Evolutionary conservation across 805 yeast genomes (phyloP).

Genomic region (Kazachstania martiniae): DNA sequence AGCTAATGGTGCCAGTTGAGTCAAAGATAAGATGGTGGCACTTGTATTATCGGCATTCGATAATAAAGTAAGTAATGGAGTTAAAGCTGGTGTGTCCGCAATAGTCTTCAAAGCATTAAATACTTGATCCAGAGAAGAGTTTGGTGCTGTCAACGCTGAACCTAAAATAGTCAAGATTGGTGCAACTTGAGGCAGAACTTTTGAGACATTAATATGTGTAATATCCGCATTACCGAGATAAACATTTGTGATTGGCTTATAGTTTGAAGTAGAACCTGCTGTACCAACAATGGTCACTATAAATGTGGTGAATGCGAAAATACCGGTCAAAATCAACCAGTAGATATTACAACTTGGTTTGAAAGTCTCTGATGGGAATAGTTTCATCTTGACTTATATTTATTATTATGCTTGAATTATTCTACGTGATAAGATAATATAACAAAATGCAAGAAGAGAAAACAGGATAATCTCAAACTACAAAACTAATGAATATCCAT

Average conservation of each 20-base stretch:
- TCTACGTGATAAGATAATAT: too few species aligned
- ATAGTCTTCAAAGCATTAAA: slow-evolving; percentile 18
- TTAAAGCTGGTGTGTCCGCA: slow-evolving; percentile 22
- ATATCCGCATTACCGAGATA: slow-evolving; percentile 26
- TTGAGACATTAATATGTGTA: slow-evolving; percentile 26
- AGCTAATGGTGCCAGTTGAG: slow-evolving; percentile 23
- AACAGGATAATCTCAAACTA: too few species aligned
- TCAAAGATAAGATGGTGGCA: slow-evolving; percentile 16
- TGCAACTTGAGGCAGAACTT: slow-evolving; percentile 24
- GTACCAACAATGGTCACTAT: slow-evolving; percentile 22
- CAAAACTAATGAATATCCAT: too few species aligned
- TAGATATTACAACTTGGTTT: slow-evolving; percentile 1
- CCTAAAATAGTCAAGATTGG: slow-evolving; percentile 24
- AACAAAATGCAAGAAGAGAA: too few species aligned
- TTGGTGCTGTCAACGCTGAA: slow-evolving; percentile 22
- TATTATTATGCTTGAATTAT: too few species aligned
- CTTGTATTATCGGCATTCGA: slow-evolving; percentile 18
- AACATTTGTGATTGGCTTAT: slow-evolving; percentile 21
- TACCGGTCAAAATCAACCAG: slow-evolving; percentile 1
- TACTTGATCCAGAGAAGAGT: slow-evolving; percentile 12
- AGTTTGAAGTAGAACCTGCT: slow-evolving; percentile 25
- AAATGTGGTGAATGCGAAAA: slow-evolving; percentile 20
- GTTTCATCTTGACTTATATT: too few species aligned
- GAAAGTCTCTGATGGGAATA: slow-evolving; percentile 2
- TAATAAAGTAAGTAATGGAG: slow-evolving; percentile 22